A percentile compares a stretch with the other conserved stretches of the same genome.
Evolutionary conservation across 2,329 filamentous ascomycete genomes (phyloP).

Genomic region (Fusarium bactridioides): DNA sequence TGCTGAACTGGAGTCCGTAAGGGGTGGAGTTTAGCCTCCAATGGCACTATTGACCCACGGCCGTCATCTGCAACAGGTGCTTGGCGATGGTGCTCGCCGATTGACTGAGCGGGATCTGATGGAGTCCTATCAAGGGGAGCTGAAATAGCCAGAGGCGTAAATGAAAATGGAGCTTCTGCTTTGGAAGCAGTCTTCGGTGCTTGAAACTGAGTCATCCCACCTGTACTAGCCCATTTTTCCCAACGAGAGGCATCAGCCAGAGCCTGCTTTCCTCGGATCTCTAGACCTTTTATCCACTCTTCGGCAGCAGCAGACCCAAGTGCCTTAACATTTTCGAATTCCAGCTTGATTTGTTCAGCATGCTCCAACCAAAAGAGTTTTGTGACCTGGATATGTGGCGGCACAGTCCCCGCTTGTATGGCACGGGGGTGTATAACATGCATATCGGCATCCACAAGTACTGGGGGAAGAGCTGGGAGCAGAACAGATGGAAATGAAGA

Average conservation of each 20-base stretch:
- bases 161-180: background rate
- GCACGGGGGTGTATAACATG: constrained; percentile 66
- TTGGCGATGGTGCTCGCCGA: constrained; percentile 1
- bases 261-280: constrained; percentile 66
- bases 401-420: constrained; percentile 59
- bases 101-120: background rate
- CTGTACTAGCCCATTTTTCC: constrained; percentile 73
- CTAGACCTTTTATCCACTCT: constrained; percentile 82
- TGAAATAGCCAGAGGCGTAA: background rate
- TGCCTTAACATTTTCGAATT: constrained; percentile 69
- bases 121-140: background rate
- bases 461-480: constrained; percentile 73
- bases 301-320: constrained; percentile 74
- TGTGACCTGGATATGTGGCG: constrained; percentile 59
- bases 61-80: background rate
- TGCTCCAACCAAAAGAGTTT: constrained; percentile 73
- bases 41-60: background rate
- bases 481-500: constrained; percentile 66
- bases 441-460: constrained; percentile 68
- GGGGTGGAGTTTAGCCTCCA: constrained; percentile 1
- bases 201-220: constrained; percentile 51
- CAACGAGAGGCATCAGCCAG: constrained; percentile 72
- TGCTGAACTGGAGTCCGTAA: constrained; percentile 37
- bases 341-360: constrained; percentile 66
- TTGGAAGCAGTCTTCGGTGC: constrained; percentile 15